Conservation (phyloP, 139 green algal species). For the Zygnema circumcarinatum region DNA sequence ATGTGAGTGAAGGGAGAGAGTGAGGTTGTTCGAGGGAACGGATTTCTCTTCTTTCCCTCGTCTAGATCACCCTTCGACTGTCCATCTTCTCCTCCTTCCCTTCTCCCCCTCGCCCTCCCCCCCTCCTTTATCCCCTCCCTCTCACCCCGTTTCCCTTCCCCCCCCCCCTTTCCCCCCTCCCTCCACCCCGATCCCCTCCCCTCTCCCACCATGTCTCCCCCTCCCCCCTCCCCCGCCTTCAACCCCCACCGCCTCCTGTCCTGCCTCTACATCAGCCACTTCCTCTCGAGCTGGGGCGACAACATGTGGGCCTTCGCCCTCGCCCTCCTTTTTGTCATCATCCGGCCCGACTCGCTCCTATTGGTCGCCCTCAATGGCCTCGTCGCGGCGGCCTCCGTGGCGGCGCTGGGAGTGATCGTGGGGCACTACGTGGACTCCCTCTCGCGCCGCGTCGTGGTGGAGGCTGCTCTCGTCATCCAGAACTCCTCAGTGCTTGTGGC, state of each 20-base stretch:
- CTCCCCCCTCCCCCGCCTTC: neutral
- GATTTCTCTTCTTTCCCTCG: neutral
- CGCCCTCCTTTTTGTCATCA: slow-evolving; percentile 34
- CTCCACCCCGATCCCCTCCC: neutral
- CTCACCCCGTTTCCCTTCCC: neutral
- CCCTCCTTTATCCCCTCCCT: neutral
- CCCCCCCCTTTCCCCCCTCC: neutral
- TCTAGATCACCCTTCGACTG: neutral
- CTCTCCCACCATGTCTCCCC: neutral
- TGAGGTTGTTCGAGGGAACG: no score
- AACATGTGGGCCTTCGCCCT: slow-evolving; percentile 53
- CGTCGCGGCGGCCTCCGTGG: slow-evolving; percentile 29
- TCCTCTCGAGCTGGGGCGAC: slow-evolving; percentile 9
- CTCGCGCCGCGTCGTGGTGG: neutral
- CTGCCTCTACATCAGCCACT: slow-evolving; percentile 17
- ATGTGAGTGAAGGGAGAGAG: no score
- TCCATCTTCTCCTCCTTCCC: neutral
- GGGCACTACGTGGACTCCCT: slow-evolving; percentile 12
- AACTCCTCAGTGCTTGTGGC: slow-evolving; percentile 18
- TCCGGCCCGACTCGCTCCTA: slow-evolving; percentile 27
- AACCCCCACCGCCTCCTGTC: neutral
- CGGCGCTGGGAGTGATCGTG: slow-evolving; percentile 3
- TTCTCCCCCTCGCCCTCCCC: neutral
- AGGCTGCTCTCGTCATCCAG: slow-evolving; percentile 9
- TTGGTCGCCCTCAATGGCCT: slow-evolving; percentile 35